phyloP scores from a whole-genome alignment of 805 yeast genomes.

The Starmerella khaoyaiensis region DNA sequence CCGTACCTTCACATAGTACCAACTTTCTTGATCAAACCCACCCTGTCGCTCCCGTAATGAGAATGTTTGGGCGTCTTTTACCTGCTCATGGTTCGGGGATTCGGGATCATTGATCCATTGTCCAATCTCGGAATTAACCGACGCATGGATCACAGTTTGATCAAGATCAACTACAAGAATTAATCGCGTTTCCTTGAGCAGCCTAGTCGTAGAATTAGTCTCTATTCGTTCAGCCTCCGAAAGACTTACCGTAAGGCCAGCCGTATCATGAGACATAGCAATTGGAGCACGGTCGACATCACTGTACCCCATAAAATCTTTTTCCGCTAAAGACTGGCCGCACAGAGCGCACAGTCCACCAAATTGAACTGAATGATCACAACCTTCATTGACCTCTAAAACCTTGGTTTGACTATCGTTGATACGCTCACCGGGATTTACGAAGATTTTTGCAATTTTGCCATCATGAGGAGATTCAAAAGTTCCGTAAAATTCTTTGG shows the following conservation, averaged over 20 bases:
- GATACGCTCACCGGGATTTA: slow-evolving; percentile 50
- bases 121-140: slow-evolving; percentile 93
- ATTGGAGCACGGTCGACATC: slow-evolving; percentile 69
- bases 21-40: slow-evolving; percentile 32
- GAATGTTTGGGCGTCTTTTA: slow-evolving; percentile 70
- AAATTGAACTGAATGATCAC: slow-evolving; percentile 84
- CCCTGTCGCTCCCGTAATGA: slow-evolving; percentile 55
- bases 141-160: slow-evolving; percentile 94
- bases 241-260: slow-evolving; percentile 68
- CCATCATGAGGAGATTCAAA: slow-evolving; percentile 83
- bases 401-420: slow-evolving; percentile 36
- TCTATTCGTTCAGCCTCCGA: slow-evolving; percentile 82
- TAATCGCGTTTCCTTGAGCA: slow-evolving; percentile 51
- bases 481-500: slow-evolving; percentile 31
- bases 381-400: slow-evolving; percentile 58
- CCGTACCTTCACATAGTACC: slow-evolving; percentile 85
- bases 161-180: slow-evolving; percentile 92
- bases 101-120: slow-evolving; percentile 85
- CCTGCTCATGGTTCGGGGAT: slow-evolving; percentile 73
- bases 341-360: slow-evolving; percentile 93
- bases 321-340: slow-evolving; percentile 61
- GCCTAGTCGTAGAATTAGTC: slow-evolving; percentile 44
- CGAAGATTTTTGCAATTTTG: slow-evolving; percentile 37
- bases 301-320: slow-evolving; percentile 61
- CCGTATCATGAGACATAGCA: slow-evolving; percentile 78